Evolutionary conservation across 2,329 filamentous ascomycete species (phyloP).

Genomic region (Rachicladosporium sp.): DNA sequence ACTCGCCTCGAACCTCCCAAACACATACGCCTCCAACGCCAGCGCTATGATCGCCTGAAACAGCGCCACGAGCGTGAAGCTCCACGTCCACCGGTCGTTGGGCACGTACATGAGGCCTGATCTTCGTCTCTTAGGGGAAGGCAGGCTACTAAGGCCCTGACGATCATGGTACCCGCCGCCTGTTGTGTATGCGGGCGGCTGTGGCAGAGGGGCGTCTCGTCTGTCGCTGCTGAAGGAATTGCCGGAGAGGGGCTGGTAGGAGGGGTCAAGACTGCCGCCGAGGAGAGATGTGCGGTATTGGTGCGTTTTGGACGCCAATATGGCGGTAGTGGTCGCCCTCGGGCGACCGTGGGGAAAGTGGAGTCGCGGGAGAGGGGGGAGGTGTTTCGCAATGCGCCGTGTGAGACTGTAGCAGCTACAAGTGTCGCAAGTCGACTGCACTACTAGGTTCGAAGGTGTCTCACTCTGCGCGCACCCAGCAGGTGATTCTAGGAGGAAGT

Average conservation of each 20-base stretch:
- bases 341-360: conserved; percentile 3
- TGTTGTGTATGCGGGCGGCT: conserved; percentile 13
- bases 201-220: conserved; percentile 5
- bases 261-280: conserved; percentile 30
- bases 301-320: conserved; percentile 38
- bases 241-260: conserved; percentile 37
- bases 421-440: too few relatives aligned
- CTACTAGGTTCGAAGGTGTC: too few relatives aligned
- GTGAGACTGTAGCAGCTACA: too few relatives aligned
- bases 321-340: conserved; percentile 15
- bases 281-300: conserved; percentile 47
- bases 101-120: conserved; percentile 57
- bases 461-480: too few relatives aligned
- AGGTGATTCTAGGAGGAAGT: too few relatives aligned
- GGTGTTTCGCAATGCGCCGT: background rate
- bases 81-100: conserved; percentile 76
- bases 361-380: background rate
- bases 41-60: conserved; percentile 71
- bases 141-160: conserved; percentile 33
- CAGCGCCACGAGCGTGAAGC: conserved; percentile 62
- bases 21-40: conserved; percentile 80
- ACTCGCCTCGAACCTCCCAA: conserved; percentile 67
- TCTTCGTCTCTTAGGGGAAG: conserved; percentile 13
- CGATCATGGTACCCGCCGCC: conserved; percentile 38
- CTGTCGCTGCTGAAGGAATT: conserved; percentile 14